Base-by-base conservation (phyloP, 2,329 filamentous ascomycete genomes). In the Aspergillus oerlinghausenensis region DNA sequence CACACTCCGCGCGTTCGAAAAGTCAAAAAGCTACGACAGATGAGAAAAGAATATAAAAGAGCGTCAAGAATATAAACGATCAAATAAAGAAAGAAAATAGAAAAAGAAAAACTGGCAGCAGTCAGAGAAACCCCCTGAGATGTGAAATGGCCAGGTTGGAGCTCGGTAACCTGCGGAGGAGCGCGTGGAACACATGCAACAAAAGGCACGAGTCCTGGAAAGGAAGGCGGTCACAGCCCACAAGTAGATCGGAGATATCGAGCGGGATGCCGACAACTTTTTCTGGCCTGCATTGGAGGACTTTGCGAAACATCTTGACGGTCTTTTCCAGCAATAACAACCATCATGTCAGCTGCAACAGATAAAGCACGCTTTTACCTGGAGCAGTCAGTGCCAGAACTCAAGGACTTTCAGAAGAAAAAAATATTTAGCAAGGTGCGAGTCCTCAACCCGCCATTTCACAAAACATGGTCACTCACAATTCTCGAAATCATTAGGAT, bases 301-400 rank as follows among this genome's bases (percentile, higher is more conserved):
- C 6, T 51, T 29, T 50, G 32, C 32, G 32, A 35, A 35, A 35
- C 14, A 14, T 38, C 5, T 49, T 23, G 38, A 38, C 28, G 17
- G n/a, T 50, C 11, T 25, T 48, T 40, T 26, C 6, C 17, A 47
- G 19, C 28, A 45, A 19, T 47, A 47, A 32, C 14, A 26, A 32
- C 38, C 49, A 67, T 52, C 58, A 96, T 96, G 91, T 84, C 92
- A 1, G 88, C 86, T 45, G 88, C 94, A 57, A 88, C 89, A 61
- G 94, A 97, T 70, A 97, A 97, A 77, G 94, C 93, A 55, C 90
- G 93, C 57, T 97, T 93, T 77, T 97, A 90, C 75, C 84, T 97
- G 62, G 94, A 99, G 79, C 88, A 93, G 65, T 88, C 89, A 2
- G 90, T 97, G 47, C 91, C 92, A 17, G 92, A 97, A 74, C 83